phyloP scores from a whole-genome alignment of 1,284 basidiomycete species.

The Cronartium ribicola region DNA sequence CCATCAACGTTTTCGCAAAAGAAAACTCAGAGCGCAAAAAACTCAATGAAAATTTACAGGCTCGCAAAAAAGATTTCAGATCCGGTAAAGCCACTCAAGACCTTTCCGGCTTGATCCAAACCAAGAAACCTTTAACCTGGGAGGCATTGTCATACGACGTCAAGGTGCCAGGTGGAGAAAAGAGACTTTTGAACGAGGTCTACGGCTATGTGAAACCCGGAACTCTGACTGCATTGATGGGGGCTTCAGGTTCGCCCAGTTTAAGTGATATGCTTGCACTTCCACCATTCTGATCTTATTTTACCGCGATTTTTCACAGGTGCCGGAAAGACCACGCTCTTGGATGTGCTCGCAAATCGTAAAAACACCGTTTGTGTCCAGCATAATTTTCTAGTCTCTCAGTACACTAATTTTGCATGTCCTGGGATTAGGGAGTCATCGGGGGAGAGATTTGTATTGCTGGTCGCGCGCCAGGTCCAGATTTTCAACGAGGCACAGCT shows the following conservation, averaged over 20 bases:
- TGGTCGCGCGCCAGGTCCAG: slow-evolving; percentile 55
- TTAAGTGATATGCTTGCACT: neutral
- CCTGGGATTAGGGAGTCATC: slow-evolving; percentile 42
- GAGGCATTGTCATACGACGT: slow-evolving; percentile 55
- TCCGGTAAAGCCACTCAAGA: neutral
- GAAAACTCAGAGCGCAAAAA: slow-evolving; percentile 37
- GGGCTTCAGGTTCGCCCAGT: slow-evolving; percentile 63
- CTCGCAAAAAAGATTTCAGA: neutral
- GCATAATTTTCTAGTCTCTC: neutral
- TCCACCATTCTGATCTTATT: neutral
- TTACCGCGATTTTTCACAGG: neutral
- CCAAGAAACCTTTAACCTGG: slow-evolving; percentile 57
- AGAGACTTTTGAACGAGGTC: slow-evolving; percentile 57
- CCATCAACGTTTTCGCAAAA: slow-evolving; percentile 52
- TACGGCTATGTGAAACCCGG: slow-evolving; percentile 75
- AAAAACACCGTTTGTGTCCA: slow-evolving; percentile 50
- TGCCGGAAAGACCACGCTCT: slow-evolving; percentile 46
- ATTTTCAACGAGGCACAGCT: slow-evolving; percentile 58
- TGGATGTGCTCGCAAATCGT: slow-evolving; percentile 58
- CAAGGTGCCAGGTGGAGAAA: slow-evolving; percentile 57
- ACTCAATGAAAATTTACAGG: slow-evolving; percentile 57
- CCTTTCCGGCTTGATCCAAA: slow-evolving; percentile 43
- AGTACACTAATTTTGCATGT: neutral
- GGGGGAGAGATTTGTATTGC: slow-evolving; percentile 56
- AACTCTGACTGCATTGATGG: slow-evolving; percentile 67